These are phyloP conservation scores for Monotropa hypopitys DNA, from an alignment of 179 eudicot species.

Conservation along the genomic window DNA sequence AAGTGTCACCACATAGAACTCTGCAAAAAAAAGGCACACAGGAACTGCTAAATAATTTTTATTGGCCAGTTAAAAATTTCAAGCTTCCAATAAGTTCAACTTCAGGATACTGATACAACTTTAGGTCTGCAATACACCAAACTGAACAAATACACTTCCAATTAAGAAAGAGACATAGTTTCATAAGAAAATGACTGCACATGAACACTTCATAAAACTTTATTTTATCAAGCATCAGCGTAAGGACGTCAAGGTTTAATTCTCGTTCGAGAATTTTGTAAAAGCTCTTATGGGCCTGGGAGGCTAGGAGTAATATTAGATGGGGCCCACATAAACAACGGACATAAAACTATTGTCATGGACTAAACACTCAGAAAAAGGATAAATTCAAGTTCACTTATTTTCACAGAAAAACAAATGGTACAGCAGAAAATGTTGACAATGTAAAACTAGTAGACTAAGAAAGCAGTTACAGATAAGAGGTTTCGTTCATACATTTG, in stretches of 20 bases:
- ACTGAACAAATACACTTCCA: neutral
- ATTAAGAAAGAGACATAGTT: neutral
- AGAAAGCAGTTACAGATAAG: neutral
- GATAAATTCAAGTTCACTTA: neutral
- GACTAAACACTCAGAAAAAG: neutral
- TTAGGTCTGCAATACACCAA: neutral
- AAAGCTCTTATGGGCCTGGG: neutral
- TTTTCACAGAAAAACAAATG: no score
- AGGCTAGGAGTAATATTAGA: neutral
- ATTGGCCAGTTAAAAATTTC: neutral
- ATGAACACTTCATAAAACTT: neutral
- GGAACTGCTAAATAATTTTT: neutral
- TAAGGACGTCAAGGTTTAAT: neutral
- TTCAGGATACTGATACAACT: neutral
- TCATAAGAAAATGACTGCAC: neutral
- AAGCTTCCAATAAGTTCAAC: neutral
- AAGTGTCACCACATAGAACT: neutral
- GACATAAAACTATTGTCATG: neutral
- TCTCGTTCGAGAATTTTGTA: neutral
- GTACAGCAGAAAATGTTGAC: no score
- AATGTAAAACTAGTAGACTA: neutral
- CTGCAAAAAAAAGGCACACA: neutral
- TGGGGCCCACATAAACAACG: neutral
- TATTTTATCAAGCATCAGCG: neutral
- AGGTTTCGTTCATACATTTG: neutral